Conservation (phyloP, 345 rosid species). For the Cardamine chenopodiifolia region DNA sequence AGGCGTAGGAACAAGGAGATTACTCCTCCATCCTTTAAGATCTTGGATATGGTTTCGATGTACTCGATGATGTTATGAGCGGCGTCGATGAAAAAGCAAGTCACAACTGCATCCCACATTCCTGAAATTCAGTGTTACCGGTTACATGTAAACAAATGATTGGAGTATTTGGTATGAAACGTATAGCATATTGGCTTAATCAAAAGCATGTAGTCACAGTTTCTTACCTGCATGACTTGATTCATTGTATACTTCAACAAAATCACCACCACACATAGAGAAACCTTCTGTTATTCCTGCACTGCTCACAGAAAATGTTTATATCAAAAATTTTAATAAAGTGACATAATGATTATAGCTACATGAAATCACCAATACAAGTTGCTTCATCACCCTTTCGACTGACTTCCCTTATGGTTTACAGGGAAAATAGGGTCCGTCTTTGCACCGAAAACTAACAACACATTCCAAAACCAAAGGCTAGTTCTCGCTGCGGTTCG, state of each 20-base stretch:
- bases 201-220: constrained; percentile 11
- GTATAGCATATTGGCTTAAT: background rate
- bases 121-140: constrained; percentile 55
- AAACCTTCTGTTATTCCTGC: constrained; percentile 98
- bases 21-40: constrained; percentile 94
- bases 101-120: constrained; percentile 91
- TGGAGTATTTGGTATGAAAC: constrained; percentile 6
- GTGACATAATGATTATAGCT: background rate
- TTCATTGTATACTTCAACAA: constrained; percentile 91
- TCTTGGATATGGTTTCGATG: constrained; percentile 88
- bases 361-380: constrained; percentile 14
- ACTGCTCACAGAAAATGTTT: constrained; percentile 51
- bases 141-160: background rate
- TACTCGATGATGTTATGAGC: constrained; percentile 93
- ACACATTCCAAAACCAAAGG: constrained; percentile 6
- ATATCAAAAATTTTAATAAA: constrained; percentile 5
- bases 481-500: background rate
- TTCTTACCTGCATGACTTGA: constrained; percentile 76
- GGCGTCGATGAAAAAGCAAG: constrained; percentile 95
- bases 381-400: background rate
- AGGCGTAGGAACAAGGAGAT: constrained; percentile 40
- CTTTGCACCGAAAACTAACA: background rate
- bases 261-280: constrained; percentile 99
- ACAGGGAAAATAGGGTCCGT: background rate
- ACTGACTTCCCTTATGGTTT: constrained; percentile 10